A percentile compares a stretch with the other conserved stretches of the same genome.
Conservation (phyloP, 768 basidiomycete species). For the Lepiota brunneoincarnata region DNA sequence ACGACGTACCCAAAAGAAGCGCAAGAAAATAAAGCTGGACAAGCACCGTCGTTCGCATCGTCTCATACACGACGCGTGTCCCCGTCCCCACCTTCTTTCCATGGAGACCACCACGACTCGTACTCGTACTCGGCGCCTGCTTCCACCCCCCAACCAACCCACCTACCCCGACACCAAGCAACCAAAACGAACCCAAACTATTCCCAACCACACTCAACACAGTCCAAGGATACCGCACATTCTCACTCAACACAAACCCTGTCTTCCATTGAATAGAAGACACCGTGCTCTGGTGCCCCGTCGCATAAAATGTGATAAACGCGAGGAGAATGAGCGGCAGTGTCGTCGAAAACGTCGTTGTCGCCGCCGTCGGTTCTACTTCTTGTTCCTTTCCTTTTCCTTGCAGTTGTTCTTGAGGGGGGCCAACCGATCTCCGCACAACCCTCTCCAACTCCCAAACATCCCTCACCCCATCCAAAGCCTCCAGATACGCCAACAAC, state of each 20-base stretch:
- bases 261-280: constrained; percentile 94
- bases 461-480: constrained; percentile 81
- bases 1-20: constrained; percentile 66
- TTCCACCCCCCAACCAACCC: constrained; percentile 86
- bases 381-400: background rate
- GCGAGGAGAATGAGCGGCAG: constrained; percentile 71
- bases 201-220: constrained; percentile 75
- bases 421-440: constrained; percentile 41
- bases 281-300: constrained; percentile 90
- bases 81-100: constrained; percentile 13
- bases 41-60: constrained; percentile 54
- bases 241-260: constrained; percentile 78
- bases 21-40: constrained; percentile 68
- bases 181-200: constrained; percentile 67
- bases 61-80: constrained; percentile 34
- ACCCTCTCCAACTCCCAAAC: constrained; percentile 49
- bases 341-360: background rate
- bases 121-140: constrained; percentile 13
- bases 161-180: constrained; percentile 40
- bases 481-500: constrained; percentile 74
- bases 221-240: constrained; percentile 69
- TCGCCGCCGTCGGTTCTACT: constrained; percentile 34
- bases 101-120: background rate
- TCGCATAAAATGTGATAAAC: constrained; percentile 76
- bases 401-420: constrained; percentile 31